Base-by-base conservation (phyloP, 257 asterid genomes). In the Sherardia arvensis region DNA sequence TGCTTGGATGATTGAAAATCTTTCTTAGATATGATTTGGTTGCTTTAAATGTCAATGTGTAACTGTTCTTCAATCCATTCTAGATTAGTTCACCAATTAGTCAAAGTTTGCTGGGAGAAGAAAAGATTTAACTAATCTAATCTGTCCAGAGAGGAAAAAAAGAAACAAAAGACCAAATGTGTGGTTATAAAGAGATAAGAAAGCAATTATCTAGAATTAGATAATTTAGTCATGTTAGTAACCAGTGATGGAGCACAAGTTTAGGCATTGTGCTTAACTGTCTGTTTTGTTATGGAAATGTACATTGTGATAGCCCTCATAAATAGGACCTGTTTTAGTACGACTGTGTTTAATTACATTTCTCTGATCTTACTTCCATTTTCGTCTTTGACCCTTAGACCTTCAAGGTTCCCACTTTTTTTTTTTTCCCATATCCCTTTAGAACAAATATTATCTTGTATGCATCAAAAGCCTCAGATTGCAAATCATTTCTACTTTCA, bases 311-410 rank as follows among this genome's bases (percentile, higher is more conserved):
- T 25, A 32, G 45, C 6, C 62, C 62, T 33, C 17, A 22, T 66
- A 47, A 21, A 26, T 20, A 56, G 68, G 68, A 55, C 21, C 6
- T 22, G 10, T 65, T 69, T 48, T 53, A 59, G 65, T 59, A 9
- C 14, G 15, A 25, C 21, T 29, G 34, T 38, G 65, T 68, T 54
- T 53, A 65, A 62, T 34, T 33, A 57, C 49, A 57, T 26, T 8
- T 47, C 49, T 67, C 51, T 47, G 68, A 23, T 55, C 34, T 36
- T 61, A 4, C 53, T 54, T 59, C 26, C 48, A 22, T 47, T 65
- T 49, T 48, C 62, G 48, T 34, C 66, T 67, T 68, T 70, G 51
- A 18, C 70, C 53, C 40, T 66, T 60, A 53, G 80, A 71, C 80
- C 78, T 70, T 68, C 70, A 45, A 59, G n/a, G 17, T 43, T 43